Base-by-base conservation (phyloP, 306 rosid genomes). In the Rosa lucieae region DNA sequence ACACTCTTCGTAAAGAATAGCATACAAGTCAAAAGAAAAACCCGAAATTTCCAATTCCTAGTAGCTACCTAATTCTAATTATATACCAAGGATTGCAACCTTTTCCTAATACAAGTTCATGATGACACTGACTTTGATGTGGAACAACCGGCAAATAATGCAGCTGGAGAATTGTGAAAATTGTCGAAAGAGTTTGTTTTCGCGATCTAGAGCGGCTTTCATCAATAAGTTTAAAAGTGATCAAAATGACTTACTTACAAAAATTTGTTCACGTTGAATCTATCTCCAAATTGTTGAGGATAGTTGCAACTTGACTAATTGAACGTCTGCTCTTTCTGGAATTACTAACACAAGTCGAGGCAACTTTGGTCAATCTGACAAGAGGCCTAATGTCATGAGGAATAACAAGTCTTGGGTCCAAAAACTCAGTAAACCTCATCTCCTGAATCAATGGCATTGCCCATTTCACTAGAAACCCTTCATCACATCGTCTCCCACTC, bases 331-430 rank as follows among this genome's bases (percentile, higher is more conserved):
- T 88, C 83, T 87, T 89, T 67, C 98, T 77, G 52, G 92, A 81
- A 75, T 95, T 95, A 21, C 89, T 91, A 74, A 92, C 92, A 76
- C 99, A 91, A 80, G 98, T 89, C 14, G 82, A 86, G 77, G 99
- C 97, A 71, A 91, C 97, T 84, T 95, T 92, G 23, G 97, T 97
- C 77, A 95, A 73, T 75, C 99, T 85, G 72, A 84, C 80, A 59
- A 92, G 65, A 47, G 88, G 87, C 15, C 58, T 81, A 26, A 85
- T 39, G 14, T 92, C 88, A 8, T 73, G 71, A 73, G 93, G 93
- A 82, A 80, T 70, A 8, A 81, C 89, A 32, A 87, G 73, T 68
- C 96, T 83, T 6, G 91, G 92, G 79, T 92, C 97, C 81, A 91
- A 81, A 55, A 95, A 48, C 78, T 92, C 96, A 78, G 47, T 29